Evolutionary conservation across 176 grass and related monocot genomes (phyloP).

Genomic region (Rhynchospora tenuis): DNA sequence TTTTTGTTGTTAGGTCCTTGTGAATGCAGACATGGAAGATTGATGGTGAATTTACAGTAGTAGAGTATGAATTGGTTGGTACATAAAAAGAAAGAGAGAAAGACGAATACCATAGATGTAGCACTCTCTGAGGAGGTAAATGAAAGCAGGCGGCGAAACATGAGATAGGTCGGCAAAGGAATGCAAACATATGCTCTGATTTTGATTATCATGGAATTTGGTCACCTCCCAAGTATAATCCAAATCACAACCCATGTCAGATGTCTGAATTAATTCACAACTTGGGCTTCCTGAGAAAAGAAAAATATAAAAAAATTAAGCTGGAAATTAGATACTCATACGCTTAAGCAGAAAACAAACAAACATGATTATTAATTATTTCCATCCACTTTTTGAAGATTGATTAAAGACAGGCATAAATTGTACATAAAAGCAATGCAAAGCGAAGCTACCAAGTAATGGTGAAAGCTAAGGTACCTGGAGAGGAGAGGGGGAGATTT

Average conservation of each 20-base stretch:
- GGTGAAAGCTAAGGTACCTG: no score
- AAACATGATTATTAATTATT: no score
- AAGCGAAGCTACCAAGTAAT: background rate
- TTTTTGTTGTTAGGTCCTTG: no score
- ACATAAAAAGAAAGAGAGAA: no score
- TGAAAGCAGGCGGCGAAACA: conserved; percentile 58
- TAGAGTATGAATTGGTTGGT: no score
- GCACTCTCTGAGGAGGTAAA: conserved; percentile 82
- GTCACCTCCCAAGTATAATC: background rate
- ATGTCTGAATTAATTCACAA: conserved; percentile 5
- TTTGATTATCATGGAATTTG: conserved; percentile 16
- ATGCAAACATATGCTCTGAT: conserved; percentile 59
- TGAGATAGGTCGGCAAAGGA: conserved; percentile 77
- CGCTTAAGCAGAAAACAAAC: no score
- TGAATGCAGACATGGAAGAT: no score
- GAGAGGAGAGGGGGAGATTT: background rate
- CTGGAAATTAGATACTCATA: no score
- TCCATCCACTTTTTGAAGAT: no score
- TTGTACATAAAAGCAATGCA: no score
- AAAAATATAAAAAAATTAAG: background rate
- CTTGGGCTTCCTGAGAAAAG: background rate
- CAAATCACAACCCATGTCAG: conserved; percentile 26
- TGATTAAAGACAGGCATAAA: no score
- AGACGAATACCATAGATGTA: conserved; percentile 57
- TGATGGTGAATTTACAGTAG: no score